Percentiles rank a stretch among this genome's conserved stretches.
phyloP scores from a whole-genome alignment of 2,329 filamentous ascomycete species.

The Sclerotinia minor region DNA sequence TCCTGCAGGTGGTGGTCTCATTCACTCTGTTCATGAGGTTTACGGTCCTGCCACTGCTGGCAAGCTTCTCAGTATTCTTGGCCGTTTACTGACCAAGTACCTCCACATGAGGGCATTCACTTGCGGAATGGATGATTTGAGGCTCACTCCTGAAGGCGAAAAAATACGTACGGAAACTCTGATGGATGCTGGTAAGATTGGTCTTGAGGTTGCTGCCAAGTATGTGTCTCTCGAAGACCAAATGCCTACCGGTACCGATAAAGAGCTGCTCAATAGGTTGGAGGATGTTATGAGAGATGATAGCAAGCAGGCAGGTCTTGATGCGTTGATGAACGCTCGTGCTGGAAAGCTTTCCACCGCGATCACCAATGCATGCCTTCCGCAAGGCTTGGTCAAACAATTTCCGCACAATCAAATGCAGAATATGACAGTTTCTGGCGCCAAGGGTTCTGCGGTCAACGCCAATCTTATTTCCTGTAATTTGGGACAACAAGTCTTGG shows the following conservation, averaged over 20 bases:
- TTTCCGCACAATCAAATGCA: slow-evolving; percentile 99
- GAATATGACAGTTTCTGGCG: slow-evolving; percentile 94
- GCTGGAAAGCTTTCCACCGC: slow-evolving; percentile 71
- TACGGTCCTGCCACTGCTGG: slow-evolving; percentile 88
- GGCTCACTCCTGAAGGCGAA: slow-evolving; percentile 80
- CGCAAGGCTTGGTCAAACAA: slow-evolving; percentile 78
- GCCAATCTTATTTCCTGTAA: slow-evolving; percentile 98
- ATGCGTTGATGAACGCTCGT: slow-evolving; percentile 76
- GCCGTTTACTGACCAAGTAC: slow-evolving; percentile 83
- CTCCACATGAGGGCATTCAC: slow-evolving; percentile 94
- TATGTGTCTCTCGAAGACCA: slow-evolving; percentile 81
- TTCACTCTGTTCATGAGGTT: slow-evolving; percentile 90
- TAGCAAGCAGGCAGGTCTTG: slow-evolving; percentile 85
- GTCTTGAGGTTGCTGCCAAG: slow-evolving; percentile 76
- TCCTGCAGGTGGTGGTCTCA: slow-evolving; percentile 78
- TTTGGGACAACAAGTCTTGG: slow-evolving; percentile 91
- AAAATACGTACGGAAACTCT: slow-evolving; percentile 67
- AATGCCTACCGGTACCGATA: slow-evolving; percentile 61
- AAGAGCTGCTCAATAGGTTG: slow-evolving; percentile 72
- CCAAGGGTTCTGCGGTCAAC: slow-evolving; percentile 90
- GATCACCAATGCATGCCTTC: slow-evolving; percentile 78
- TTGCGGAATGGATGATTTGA: slow-evolving; percentile 94
- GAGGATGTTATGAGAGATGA: slow-evolving; percentile 92
- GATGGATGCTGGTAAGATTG: slow-evolving; percentile 64
- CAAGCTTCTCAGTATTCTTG: slow-evolving; percentile 83